Conservation (phyloP, 2,329 filamentous ascomycete genomes). For the Leptographium galeiforme region DNA sequence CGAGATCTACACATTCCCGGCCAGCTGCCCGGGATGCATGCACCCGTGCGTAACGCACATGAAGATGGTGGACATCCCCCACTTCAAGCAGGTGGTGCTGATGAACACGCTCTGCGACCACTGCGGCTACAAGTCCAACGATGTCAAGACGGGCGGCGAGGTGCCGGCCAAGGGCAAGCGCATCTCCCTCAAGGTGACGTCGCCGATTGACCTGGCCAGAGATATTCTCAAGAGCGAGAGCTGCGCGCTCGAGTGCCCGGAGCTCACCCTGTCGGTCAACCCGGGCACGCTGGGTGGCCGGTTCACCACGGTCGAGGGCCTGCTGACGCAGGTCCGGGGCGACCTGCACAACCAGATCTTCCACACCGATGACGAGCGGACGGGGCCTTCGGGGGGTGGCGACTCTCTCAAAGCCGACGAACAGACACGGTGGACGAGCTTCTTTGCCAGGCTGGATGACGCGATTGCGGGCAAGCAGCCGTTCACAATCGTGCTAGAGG, state of each 20-base stretch:
- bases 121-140: conserved; percentile 90
- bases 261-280: conserved; percentile 76
- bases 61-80: conserved; percentile 97
- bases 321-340: conserved; percentile 82
- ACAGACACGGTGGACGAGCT: conserved; percentile 61
- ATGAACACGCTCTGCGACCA: conserved; percentile 88
- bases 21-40: conserved; percentile 81
- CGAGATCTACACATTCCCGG: conserved; percentile 85
- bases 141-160: conserved; percentile 93
- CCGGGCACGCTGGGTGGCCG: conserved; percentile 88
- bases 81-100: conserved; percentile 94
- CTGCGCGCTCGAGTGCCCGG: conserved; percentile 73
- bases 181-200: conserved; percentile 64
- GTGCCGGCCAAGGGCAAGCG: conserved; percentile 76
- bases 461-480: conserved; percentile 70
- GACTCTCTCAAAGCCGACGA: conserved; percentile 61
- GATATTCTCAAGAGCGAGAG: conserved; percentile 96
- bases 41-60: conserved; percentile 82
- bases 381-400: conserved; percentile 39
- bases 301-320: conserved; percentile 92
- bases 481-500: conserved; percentile 73
- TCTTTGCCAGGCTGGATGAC: conserved; percentile 63
- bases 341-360: conserved; percentile 85
- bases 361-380: conserved; percentile 30
- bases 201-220: conserved; percentile 60